Evolutionary conservation across 2,329 filamentous ascomycete genomes (phyloP).

Genomic region (Arthrobotrys iridis): DNA sequence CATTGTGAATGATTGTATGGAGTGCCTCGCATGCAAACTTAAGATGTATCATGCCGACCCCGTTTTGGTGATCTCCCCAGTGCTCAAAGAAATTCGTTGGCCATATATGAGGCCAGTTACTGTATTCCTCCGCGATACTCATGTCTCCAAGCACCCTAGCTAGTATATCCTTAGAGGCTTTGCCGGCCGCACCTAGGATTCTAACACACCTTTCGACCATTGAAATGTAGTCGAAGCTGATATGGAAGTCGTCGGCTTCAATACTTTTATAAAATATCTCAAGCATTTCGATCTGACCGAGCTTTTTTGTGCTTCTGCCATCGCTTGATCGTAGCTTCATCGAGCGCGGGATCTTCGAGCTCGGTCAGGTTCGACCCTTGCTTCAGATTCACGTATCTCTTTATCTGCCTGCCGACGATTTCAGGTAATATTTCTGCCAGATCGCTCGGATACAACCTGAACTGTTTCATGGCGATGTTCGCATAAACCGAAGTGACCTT

Average conservation of each 20-base stretch:
- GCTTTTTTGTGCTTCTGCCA: slow-evolving; percentile 1
- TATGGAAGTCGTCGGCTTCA: slow-evolving; percentile 19
- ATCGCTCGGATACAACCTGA: not conserved
- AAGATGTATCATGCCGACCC: not conserved
- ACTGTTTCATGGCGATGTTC: not conserved
- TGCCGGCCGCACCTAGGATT: not conserved
- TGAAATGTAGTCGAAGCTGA: slow-evolving; percentile 23
- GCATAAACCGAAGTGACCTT: not conserved
- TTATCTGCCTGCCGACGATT: slow-evolving; percentile 7
- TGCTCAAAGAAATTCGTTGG: not conserved
- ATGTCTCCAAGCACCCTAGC: not conserved
- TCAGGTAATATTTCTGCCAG: not conserved
- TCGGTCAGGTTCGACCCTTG: not conserved
- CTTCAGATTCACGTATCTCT: slow-evolving; percentile 1
- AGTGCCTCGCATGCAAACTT: not conserved
- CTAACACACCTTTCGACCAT: slow-evolving; percentile 5
- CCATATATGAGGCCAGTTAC: not conserved
- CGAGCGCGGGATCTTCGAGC: not conserved
- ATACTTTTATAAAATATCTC: slow-evolving; percentile 12
- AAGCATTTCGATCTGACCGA: slow-evolving; percentile 4
- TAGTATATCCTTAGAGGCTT: not conserved
- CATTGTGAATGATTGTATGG: not conserved
- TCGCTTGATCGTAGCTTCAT: slow-evolving; percentile 1
- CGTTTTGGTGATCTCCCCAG: not conserved
- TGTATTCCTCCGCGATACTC: not conserved